Percentiles rank a stretch among this genome's conserved stretches.
Conservation (phyloP, 108 stramenopile species). For the Bacterosira constricta region DNA sequence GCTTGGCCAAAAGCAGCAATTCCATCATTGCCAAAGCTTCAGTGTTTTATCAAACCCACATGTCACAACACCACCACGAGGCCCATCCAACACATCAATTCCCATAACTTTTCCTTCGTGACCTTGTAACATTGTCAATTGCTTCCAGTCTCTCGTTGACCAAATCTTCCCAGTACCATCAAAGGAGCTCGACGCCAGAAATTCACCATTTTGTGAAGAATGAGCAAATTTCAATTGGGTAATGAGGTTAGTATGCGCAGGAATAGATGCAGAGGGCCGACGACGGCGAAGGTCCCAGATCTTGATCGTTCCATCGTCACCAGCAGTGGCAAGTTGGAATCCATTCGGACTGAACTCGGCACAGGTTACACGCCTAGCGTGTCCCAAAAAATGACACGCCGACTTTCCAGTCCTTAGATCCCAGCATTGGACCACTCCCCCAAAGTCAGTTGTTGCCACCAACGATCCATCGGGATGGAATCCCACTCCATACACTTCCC, state of each 20-base stretch:
- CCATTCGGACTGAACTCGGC: conserved; percentile 90
- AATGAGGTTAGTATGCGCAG: conserved; percentile 94
- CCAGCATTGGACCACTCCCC: conserved; percentile 93
- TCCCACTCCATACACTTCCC: conserved; percentile 90
- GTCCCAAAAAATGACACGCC: conserved; percentile 83
- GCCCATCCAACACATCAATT: conserved; percentile 64
- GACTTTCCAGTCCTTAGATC: conserved; percentile 94
- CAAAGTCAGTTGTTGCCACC: conserved; percentile 93
- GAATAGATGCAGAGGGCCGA: conserved; percentile 81
- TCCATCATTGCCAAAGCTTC: conserved; percentile 77
- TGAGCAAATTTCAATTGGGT: conserved; percentile 84
- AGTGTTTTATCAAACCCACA: conserved; percentile 92
- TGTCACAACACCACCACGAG: conserved; percentile 59
- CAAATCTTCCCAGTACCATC: conserved; percentile 94
- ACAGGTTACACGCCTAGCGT: conserved; percentile 83
- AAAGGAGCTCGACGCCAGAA: conserved; percentile 89
- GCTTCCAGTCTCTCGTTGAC: conserved; percentile 89
- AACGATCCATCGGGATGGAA: conserved; percentile 97
- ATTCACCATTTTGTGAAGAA: conserved; percentile 70
- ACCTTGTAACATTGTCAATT: conserved; percentile 81
- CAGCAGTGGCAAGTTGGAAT: conserved; percentile 93
- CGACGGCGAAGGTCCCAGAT: conserved; percentile 93
- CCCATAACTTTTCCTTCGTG: conserved; percentile 97
- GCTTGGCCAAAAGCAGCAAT: too few species aligned
- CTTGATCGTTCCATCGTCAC: conserved; percentile 93